phyloP scores from a whole-genome alignment of 1,284 basidiomycete genomes.

The Bondarzewia mesenterica region DNA sequence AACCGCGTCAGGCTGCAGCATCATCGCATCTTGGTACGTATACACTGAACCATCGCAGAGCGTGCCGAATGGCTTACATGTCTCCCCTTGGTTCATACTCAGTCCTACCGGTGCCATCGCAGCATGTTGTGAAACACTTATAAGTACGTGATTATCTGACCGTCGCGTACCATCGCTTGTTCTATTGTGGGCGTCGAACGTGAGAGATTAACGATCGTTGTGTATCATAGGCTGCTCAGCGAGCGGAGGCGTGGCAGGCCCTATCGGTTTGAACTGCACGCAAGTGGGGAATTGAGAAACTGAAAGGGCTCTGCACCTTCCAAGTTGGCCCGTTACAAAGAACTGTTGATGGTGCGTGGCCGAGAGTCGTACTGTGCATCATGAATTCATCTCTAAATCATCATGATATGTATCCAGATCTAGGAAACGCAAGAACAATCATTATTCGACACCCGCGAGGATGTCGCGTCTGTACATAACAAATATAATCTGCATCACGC shows the following conservation, averaged over 20 bases:
- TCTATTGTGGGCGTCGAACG: too few relatives aligned
- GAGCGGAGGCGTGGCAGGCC: constrained; percentile 3
- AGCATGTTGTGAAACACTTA: constrained; percentile 1
- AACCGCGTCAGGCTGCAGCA: constrained; percentile 8
- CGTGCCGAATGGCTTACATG: neutral
- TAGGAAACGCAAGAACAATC: too few relatives aligned
- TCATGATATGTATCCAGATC: too few relatives aligned
- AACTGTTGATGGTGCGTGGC: too few relatives aligned
- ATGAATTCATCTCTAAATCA: too few relatives aligned
- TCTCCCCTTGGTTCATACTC: neutral
- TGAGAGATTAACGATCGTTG: too few relatives aligned
- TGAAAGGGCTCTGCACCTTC: too few relatives aligned
- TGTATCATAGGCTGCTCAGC: neutral
- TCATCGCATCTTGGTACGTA: constrained; percentile 6
- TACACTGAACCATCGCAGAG: neutral
- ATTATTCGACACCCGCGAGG: too few relatives aligned
- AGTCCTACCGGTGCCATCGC: neutral
- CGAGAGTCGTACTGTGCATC: too few relatives aligned
- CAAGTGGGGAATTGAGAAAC: neutral
- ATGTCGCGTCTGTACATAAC: too few relatives aligned
- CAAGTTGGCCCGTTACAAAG: too few relatives aligned
- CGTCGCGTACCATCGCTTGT: neutral
- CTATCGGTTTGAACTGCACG: constrained; percentile 5
- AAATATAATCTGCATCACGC: too few relatives aligned
- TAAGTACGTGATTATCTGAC: neutral